A percentile compares a stretch with the other conserved stretches of the same genome.
These are phyloP conservation scores for Hortiboletus campestris DNA, from an alignment of 768 basidiomycete species.

Conservation along the genomic window DNA sequence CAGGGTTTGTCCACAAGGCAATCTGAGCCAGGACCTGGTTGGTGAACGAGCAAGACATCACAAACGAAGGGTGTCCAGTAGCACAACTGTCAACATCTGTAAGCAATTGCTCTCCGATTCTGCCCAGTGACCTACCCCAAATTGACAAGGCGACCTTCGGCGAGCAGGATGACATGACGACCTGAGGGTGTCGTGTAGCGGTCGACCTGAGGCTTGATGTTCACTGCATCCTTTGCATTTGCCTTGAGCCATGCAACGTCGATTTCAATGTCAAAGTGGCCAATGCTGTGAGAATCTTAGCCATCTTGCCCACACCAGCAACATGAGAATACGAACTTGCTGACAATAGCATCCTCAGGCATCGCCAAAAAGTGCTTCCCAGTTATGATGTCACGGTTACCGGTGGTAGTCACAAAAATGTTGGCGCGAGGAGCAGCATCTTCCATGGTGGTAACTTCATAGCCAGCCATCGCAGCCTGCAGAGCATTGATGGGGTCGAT, in stretches of 20 bases:
- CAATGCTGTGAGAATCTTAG: constrained; percentile 52
- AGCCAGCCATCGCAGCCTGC: constrained; percentile 99
- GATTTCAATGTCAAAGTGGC: constrained; percentile 87
- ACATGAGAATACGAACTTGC: constrained; percentile 67
- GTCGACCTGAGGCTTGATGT: constrained; percentile 99
- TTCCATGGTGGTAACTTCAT: constrained; percentile 98
- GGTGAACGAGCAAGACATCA: constrained; percentile 99
- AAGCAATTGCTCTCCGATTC: neutral
- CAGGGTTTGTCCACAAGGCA: constrained; percentile 91
- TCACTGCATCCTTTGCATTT: constrained; percentile 77
- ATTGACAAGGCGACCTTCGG: constrained; percentile 99
- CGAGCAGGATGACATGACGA: constrained; percentile 95
- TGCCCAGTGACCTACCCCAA: constrained; percentile 60
- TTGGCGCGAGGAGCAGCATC: constrained; percentile 88
- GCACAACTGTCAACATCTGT: constrained; percentile 60
- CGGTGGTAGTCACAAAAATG: constrained; percentile 97
- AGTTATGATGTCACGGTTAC: constrained; percentile 97
- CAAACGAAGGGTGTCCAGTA: constrained; percentile 98
- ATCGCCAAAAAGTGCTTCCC: constrained; percentile 88
- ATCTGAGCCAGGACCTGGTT: constrained; percentile 99
- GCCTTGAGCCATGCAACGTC: constrained; percentile 98
- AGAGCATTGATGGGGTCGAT: constrained; percentile 99
- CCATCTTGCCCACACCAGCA: constrained; percentile 1
- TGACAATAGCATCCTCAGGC: constrained; percentile 98
- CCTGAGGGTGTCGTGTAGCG: constrained; percentile 91